Percentiles rank a stretch among this genome's conserved stretches.
These are phyloP conservation scores for Stachybotrys chlorohalonatus DNA, from an alignment of 2,329 filamentous ascomycete species.

Conservation along the genomic window DNA sequence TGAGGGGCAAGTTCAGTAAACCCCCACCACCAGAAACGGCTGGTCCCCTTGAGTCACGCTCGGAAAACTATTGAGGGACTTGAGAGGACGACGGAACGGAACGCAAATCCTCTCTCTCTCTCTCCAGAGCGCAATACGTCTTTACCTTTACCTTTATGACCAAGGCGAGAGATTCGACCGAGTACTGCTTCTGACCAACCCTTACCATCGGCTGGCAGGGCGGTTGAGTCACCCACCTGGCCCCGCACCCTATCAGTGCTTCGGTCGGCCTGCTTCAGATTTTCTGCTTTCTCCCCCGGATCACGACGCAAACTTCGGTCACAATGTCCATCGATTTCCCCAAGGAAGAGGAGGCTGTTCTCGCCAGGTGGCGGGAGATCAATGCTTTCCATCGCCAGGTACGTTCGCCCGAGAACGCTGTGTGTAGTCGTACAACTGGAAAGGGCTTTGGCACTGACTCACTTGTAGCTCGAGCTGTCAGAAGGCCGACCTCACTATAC, in stretches of 20 bases:
- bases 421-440: neutral
- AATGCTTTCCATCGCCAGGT: constrained; percentile 84
- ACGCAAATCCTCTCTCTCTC: too few species aligned
- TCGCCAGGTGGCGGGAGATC: constrained; percentile 84
- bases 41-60: neutral
- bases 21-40: neutral
- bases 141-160: too few species aligned
- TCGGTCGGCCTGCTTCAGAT: neutral
- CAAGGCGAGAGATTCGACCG: too few species aligned
- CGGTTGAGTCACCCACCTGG: neutral
- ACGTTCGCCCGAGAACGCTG: constrained; percentile 5
- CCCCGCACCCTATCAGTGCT: neutral
- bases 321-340: constrained; percentile 86
- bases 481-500: constrained; percentile 77
- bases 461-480: constrained; percentile 59
- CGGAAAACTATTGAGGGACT: neutral
- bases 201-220: neutral
- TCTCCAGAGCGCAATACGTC: too few species aligned
- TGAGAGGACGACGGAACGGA: too few species aligned
- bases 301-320: neutral
- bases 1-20: neutral
- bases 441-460: neutral
- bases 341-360: constrained; percentile 77
- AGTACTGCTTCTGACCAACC: neutral
- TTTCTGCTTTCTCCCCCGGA: neutral